These are phyloP conservation scores for Penicilliopsis zonata DNA, from an alignment of 495 filamentous ascomycete species.

Conservation along the genomic window DNA sequence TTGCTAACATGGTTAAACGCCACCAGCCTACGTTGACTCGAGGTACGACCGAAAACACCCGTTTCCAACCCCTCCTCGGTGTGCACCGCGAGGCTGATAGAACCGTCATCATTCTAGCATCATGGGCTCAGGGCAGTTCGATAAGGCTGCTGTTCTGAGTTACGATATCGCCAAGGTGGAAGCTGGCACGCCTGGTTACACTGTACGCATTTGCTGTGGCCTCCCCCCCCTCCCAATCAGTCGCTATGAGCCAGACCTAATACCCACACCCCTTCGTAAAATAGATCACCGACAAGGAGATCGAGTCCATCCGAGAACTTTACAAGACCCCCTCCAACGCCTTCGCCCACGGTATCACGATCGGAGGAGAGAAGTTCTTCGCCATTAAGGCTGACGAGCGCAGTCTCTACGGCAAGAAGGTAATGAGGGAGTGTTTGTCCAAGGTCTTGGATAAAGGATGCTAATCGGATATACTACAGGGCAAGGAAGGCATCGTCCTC, in stretches of 20 bases:
- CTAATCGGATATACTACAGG: slow-evolving; percentile 51
- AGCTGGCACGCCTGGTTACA: slow-evolving; percentile 61
- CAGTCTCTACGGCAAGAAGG: slow-evolving; percentile 78
- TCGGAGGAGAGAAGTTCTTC: slow-evolving; percentile 64
- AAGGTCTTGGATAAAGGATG: no score
- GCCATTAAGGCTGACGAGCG: slow-evolving; percentile 59
- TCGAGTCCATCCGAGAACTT: slow-evolving; percentile 19
- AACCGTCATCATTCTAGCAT: slow-evolving; percentile 62
- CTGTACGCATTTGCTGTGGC: slow-evolving; percentile 38
- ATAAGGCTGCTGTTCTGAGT: slow-evolving; percentile 82
- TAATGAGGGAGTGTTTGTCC: slow-evolving; percentile 23
- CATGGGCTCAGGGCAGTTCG: slow-evolving; percentile 69
- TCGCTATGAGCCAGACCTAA: slow-evolving; percentile 2
- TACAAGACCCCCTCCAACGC: slow-evolving; percentile 19
- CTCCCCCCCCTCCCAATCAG: slow-evolving; percentile 2
- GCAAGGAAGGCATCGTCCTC: slow-evolving; percentile 65
- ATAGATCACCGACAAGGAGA: slow-evolving; percentile 28
- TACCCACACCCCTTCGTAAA: background rate
- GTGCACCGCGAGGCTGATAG: slow-evolving; percentile 8
- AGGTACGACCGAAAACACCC: slow-evolving; percentile 36
- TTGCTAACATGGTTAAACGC: no score
- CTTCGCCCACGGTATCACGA: slow-evolving; percentile 45
- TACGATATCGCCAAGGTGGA: slow-evolving; percentile 69
- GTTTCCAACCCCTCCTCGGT: slow-evolving; percentile 5
- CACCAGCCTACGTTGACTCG: slow-evolving; percentile 57